Conservation (phyloP, 176 grass and related monocot species). For the Bonia amplexicaulis region DNA sequence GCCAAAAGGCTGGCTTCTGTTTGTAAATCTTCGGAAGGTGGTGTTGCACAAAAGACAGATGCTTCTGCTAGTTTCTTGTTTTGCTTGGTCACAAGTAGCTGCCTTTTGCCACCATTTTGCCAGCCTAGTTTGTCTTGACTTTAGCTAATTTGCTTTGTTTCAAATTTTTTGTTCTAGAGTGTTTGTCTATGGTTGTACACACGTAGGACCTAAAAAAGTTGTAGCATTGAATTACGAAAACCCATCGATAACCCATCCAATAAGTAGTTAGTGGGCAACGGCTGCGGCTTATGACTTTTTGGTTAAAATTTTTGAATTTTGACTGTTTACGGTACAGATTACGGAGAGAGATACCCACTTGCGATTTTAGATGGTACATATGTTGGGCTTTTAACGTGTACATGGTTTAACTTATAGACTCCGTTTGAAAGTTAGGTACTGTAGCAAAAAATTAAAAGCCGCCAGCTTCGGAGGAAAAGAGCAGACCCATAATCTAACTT, state of each 20-base stretch:
- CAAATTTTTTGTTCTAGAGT: not conserved
- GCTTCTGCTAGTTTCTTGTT: not conserved
- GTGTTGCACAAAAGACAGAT: not conserved
- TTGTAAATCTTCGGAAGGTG: not conserved
- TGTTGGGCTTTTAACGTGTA: too few species aligned
- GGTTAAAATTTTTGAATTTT: too few species aligned
- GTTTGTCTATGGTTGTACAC: not conserved
- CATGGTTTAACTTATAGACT: too few species aligned
- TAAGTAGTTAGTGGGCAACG: too few species aligned
- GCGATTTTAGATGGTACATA: too few species aligned
- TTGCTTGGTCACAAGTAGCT: not conserved
- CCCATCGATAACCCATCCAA: not conserved
- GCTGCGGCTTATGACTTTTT: too few species aligned
- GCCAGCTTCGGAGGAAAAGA: too few species aligned
- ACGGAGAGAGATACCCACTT: too few species aligned
- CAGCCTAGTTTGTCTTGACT: not conserved
- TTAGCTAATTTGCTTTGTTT: not conserved
- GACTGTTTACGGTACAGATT: too few species aligned
- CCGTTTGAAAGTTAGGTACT: too few species aligned
- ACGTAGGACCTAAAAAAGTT: not conserved
- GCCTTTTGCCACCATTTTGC: conserved; percentile 8
- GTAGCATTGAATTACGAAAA: not conserved
- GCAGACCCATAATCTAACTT: not conserved
- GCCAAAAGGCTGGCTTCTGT: not conserved
- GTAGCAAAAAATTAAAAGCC: too few species aligned